Evolutionary conservation across 768 basidiomycete genomes (phyloP).

Genomic region (Boletus eberwhitei): DNA sequence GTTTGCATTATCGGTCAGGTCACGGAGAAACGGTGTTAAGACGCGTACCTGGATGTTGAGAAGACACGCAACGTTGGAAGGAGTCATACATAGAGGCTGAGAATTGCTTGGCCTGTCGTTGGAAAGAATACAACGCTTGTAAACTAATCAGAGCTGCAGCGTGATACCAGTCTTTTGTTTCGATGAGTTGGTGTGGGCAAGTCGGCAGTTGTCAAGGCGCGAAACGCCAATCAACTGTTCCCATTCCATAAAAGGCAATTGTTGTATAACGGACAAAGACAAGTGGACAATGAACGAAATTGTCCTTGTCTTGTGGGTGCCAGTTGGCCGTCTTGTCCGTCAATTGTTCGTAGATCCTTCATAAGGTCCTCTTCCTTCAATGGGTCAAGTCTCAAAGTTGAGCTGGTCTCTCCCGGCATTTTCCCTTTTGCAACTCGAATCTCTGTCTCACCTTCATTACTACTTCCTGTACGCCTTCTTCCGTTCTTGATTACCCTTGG

Average conservation of each 20-base stretch:
- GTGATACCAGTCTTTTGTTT: not conserved
- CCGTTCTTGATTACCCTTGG: not conserved
- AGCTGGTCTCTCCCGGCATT: conserved; percentile 19
- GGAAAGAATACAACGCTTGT: not conserved
- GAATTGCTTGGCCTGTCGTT: not conserved
- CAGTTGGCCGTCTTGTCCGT: not conserved
- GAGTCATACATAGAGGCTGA: not conserved
- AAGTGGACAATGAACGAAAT: not conserved
- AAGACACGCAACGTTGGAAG: not conserved
- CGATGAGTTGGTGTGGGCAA: not conserved
- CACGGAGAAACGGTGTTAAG: not conserved
- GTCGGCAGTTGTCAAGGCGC: not conserved
- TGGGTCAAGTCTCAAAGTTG: conserved; percentile 1
- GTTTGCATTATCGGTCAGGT: not conserved
- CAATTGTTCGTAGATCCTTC: conserved; percentile 23
- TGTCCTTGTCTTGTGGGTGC: conserved; percentile 21
- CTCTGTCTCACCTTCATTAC: not conserved
- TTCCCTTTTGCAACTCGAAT: not conserved
- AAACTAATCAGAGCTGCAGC: not conserved
- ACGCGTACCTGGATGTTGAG: not conserved
- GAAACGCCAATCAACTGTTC: no score
- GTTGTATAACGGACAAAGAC: conserved; percentile 25
- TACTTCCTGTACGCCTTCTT: not conserved
- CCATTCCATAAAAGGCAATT: conserved; percentile 14
- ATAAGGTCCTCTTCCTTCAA: conserved; percentile 7